Evolutionary conservation across 345 rosid genomes (phyloP).

Genomic region (Gossypium anomalum): DNA sequence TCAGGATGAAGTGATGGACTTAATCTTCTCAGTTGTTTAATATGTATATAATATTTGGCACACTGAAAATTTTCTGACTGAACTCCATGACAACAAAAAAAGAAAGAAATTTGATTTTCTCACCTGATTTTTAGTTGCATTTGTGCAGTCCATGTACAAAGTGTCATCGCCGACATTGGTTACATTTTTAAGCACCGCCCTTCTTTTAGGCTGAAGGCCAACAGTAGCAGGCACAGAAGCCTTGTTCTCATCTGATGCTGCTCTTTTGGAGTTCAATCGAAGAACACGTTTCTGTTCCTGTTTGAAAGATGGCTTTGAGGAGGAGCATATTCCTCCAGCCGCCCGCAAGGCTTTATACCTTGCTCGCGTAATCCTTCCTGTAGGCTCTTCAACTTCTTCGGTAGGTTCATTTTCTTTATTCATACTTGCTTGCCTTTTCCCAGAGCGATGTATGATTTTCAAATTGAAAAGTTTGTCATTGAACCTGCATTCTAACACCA

Average conservation of each 20-base stretch:
- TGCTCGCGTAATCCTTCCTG: slow-evolving; percentile 62
- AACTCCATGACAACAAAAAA: slow-evolving; percentile 13
- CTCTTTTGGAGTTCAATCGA: slow-evolving; percentile 36
- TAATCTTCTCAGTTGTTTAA: not conserved
- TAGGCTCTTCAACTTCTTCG: slow-evolving; percentile 34
- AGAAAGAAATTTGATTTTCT: not conserved
- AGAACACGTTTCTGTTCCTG: slow-evolving; percentile 52
- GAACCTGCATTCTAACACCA: slow-evolving; percentile 34
- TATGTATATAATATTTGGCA: not conserved
- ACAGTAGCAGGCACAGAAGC: slow-evolving; percentile 27
- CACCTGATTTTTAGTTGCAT: slow-evolving; percentile 50
- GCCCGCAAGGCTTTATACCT: slow-evolving; percentile 57
- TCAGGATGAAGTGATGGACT: slow-evolving; percentile 12
- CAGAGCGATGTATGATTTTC: slow-evolving; percentile 30
- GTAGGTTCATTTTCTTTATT: slow-evolving; percentile 48
- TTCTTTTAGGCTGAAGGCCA: slow-evolving; percentile 58
- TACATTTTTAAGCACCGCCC: slow-evolving; percentile 77
- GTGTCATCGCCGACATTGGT: slow-evolving; percentile 40
- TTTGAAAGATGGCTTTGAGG: slow-evolving; percentile 56
- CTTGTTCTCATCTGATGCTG: slow-evolving; percentile 46
- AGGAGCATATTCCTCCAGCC: slow-evolving; percentile 40
- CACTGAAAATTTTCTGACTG: slow-evolving; percentile 4
- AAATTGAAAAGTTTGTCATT: slow-evolving; percentile 31
- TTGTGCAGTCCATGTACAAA: slow-evolving; percentile 27
- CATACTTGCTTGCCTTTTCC: slow-evolving; percentile 45